Evolutionary conservation across 2,329 filamentous ascomycete genomes (phyloP), one percentile per base, ranked within the genome.

Genomic region (Plenodomus tracheiphilus): DNA sequence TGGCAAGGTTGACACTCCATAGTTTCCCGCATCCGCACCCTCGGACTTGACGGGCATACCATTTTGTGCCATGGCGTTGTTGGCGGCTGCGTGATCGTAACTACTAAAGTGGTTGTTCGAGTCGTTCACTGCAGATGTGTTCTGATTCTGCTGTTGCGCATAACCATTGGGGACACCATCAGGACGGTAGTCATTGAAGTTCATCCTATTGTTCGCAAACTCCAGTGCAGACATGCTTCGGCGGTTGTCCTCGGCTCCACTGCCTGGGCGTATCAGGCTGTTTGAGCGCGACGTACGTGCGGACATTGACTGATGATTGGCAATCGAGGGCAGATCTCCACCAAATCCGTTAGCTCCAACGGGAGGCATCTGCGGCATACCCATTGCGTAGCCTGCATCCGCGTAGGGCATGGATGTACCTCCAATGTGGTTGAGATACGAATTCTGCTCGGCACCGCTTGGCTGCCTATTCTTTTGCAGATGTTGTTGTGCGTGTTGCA

Each of bases 401-500:
- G 61, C 53, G 46, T 70, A 72, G 2, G 70, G 55, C 60, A 70
- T 65, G 15, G 68, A 67, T 5, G 68, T 70, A 43, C 55, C 58
- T 16, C 54, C 56, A 39, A 71, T 68, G 53, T 71, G 65, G 52
- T 64, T 66, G 35, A 72, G 61, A 51, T 71, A 72, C 19, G 65
- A 65, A 41, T 68, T 70, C 39, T 66, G 65, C 56, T 73, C 70
- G 22, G 64, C 59, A 42, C 61, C 61, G 37, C 49, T 66, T 28
- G 68, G 65, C 47, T 61, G 57, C 21, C 70, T 57, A 49, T 71
- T 72, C 77, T 91, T 92, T 79, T 91, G 93, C 68, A 94, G 81
- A 75, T 95, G 90, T 58, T 89, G 88, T 74, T 93, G 89, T 30
- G 91, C 90, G 75, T 97, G 91, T 62, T 92, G 95, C 74, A 99